phyloP scores from a whole-genome alignment of 2,329 filamentous ascomycete species.

The Fusarium stilboides region DNA sequence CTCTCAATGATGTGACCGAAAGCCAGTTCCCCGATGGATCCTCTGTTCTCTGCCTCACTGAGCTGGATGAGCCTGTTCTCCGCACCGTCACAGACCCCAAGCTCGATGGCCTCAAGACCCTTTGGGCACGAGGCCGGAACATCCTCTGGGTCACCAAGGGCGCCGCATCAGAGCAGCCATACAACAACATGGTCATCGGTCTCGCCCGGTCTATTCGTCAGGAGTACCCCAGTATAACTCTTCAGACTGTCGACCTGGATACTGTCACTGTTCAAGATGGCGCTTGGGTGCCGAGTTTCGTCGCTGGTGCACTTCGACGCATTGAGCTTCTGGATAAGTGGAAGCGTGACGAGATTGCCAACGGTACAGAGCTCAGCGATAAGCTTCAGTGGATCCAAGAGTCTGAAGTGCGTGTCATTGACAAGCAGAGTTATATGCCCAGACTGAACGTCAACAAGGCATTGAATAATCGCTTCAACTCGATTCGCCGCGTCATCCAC shows the following conservation, averaged over 20 bases:
- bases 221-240: constrained; percentile 10
- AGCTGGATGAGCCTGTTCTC: not conserved
- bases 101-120: fast-evolving
- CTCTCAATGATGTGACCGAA: not conserved
- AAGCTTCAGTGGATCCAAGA: constrained; percentile 11
- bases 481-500: constrained; percentile 5
- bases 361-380: not conserved
- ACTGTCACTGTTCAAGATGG: not conserved
- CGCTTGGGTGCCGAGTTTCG: not conserved
- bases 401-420: constrained; percentile 8
- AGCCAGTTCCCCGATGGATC: too few relatives aligned
- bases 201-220: constrained; percentile 16
- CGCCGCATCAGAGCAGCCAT: constrained; percentile 9
- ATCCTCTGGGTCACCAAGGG: constrained; percentile 16
- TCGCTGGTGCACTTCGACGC: not conserved
- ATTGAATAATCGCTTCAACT: constrained; percentile 11
- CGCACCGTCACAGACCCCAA: not conserved
- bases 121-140: fast-evolving
- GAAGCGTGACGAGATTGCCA: constrained; percentile 14
- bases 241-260: constrained; percentile 14
- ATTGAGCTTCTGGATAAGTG: constrained; percentile 9
- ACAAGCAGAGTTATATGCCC: constrained; percentile 8
- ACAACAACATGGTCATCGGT: constrained; percentile 24
- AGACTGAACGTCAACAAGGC: constrained; percentile 8
- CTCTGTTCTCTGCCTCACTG: not conserved